Evolutionary conservation across 805 yeast species (phyloP), one percentile per base, ranked within the genome.

Genomic region (Kodamaea restingae): DNA sequence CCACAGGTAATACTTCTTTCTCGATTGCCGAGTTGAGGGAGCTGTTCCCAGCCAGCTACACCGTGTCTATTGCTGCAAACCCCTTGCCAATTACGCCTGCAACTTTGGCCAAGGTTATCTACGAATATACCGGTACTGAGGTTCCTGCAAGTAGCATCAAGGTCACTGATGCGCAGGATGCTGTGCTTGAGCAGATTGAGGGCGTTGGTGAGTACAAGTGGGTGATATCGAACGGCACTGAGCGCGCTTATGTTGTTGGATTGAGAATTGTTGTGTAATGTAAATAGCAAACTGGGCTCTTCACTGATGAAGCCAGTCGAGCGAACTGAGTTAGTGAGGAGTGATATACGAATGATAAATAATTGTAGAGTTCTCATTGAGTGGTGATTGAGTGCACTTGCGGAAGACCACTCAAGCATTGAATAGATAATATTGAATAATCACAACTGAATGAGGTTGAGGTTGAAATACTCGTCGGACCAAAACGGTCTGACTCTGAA

Each of bases 1-100:
- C 45, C 21, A 38, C 55, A 12, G 40, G 51, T 12, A 52, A 52
- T 2, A 39, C 47, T 7, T 18, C 50, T 5, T 63, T 53, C 48
- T 50, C 60, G 6, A 46, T 61, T 40, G 50, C 57, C 2, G 71
- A 67, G 38, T 55, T 67, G 44, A 54, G 51, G 31, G 61, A 56
- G 34, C 40, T 47, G 15, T 49, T 66, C 33, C 69, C 71, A 7
- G 37, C 44, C 4, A 33, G 42, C 5, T 49, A 47, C 43, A 47
- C 56, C 12, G 41, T 61, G 36, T 42, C 48, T 18, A 38, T 43
- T 7, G 22, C 15, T 2, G 49, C 49, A 6, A 11, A 36, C n/a
- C 41, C 39, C 18, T 48, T 59, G 25, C 68, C 70, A 3, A 40
- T 67, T 18, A 45, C 58, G 24, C 59, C 54, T 43, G 50, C 49